Evolutionary conservation across 805 yeast species (phyloP).

Genomic region (Naumovozyma baii): DNA sequence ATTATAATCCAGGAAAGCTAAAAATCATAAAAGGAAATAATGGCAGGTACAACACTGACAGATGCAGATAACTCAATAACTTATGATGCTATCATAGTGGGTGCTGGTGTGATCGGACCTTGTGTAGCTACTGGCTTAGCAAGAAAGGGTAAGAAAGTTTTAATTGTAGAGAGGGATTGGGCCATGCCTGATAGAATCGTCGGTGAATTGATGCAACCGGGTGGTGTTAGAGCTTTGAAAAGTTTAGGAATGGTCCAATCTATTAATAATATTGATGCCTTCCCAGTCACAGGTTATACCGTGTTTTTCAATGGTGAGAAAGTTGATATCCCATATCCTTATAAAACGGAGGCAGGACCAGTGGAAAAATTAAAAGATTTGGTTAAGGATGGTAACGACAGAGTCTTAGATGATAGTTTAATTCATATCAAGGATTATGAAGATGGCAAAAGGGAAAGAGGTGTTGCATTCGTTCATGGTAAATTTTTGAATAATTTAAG

Average conservation of each 20-base stretch:
- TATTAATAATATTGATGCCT: slow-evolving; percentile 46
- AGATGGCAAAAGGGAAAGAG: slow-evolving; percentile 45
- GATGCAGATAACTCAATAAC: slow-evolving; percentile 24
- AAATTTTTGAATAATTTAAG: slow-evolving; percentile 73
- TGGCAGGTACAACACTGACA: slow-evolving; percentile 5
- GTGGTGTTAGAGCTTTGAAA: slow-evolving; percentile 77
- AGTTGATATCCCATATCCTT: slow-evolving; percentile 63
- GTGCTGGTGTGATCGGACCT: slow-evolving; percentile 99
- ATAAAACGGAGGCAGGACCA: slow-evolving; percentile 41
- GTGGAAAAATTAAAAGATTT: slow-evolving; percentile 45
- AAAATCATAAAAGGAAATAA: background rate
- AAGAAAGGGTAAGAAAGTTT: slow-evolving; percentile 76
- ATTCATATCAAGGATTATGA: slow-evolving; percentile 47
- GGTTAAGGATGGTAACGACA: slow-evolving; percentile 51
- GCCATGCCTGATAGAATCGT: slow-evolving; percentile 89
- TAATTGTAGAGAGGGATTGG: slow-evolving; percentile 79
- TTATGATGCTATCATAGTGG: slow-evolving; percentile 81
- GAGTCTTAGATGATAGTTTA: slow-evolving; percentile 41
- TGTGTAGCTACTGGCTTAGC: slow-evolving; percentile 85
- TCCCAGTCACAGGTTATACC: slow-evolving; percentile 69
- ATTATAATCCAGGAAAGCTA: too few species aligned
- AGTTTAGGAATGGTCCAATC: slow-evolving; percentile 74
- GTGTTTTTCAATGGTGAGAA: slow-evolving; percentile 53
- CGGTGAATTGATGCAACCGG: slow-evolving; percentile 95
- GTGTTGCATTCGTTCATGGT: slow-evolving; percentile 92